Conservation (phyloP, 352 stramenopile genomes). For the Elongisporangium anandrum region DNA sequence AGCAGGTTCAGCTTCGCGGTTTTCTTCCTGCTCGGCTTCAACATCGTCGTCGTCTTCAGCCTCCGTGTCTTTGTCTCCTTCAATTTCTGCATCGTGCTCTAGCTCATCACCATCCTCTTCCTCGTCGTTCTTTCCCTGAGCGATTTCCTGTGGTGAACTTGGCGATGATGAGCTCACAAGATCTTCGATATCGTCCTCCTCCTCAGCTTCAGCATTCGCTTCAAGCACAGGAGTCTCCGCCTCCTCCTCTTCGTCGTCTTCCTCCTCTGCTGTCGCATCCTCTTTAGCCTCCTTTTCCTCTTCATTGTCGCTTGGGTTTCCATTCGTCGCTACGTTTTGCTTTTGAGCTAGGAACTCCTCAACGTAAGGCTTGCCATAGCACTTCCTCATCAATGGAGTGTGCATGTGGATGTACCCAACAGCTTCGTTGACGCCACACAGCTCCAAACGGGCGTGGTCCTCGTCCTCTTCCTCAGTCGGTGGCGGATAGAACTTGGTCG, state of each 20-base stretch:
- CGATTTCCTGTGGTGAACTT: background rate
- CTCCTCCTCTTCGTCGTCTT: constrained; percentile 5
- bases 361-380: constrained; percentile 63
- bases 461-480: constrained; percentile 12
- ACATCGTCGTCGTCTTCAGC: background rate
- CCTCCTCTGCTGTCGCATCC: background rate
- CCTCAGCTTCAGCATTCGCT: constrained; percentile 3
- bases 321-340: constrained; percentile 14
- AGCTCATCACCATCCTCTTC: constrained; percentile 3
- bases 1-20: background rate
- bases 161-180: background rate
- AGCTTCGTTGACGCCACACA: constrained; percentile 50
- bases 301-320: constrained; percentile 17
- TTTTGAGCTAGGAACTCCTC: constrained; percentile 40
- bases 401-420: constrained; percentile 56
- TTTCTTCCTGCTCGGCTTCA: background rate
- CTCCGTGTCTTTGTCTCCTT: background rate
- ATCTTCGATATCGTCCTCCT: constrained; percentile 1
- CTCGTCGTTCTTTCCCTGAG: constrained; percentile 14
- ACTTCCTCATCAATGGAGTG: constrained; percentile 42
- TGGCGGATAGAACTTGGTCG: constrained; percentile 25
- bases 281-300: constrained; percentile 11
- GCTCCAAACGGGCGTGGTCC: constrained; percentile 11
- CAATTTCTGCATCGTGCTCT: background rate
- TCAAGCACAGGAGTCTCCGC: constrained; percentile 1